Base-by-base conservation (phyloP, 306 rosid species). In the Cajanus cajan region DNA sequence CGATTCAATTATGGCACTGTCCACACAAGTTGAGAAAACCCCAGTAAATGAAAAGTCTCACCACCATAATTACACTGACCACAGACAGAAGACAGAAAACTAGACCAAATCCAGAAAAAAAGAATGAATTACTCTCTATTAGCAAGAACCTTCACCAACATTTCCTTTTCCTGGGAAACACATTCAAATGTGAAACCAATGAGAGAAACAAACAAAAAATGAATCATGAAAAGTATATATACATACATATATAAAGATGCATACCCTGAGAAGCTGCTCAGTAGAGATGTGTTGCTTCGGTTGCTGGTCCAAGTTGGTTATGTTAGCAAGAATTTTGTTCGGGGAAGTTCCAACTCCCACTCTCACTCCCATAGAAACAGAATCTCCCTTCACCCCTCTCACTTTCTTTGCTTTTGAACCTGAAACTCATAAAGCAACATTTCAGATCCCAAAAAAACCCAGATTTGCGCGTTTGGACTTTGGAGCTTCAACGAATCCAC, bases 111-210 rank as follows among this genome's bases (percentile, higher is more conserved):
- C 62, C 68, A 37, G 71, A 59, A 7, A 80, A 57, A 85, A 14
- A 5, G 41, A 14, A 33, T 14, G 89, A 82, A 89, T 89, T 94
- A 94, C 98, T 89, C 85, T 85, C 91, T 87, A 61, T 85, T 90
- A 4, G 85, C 88, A 43, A 94, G 75, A 72, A 81, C 84, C 88
- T 87, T 86, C 87, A 74, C 63, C 75, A 90, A 80, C 43, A 78
- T 80, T 47, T 65, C 77, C 76, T 88, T 94, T 81, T 94, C 98
- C 98, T 94, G 80, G 47, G 43, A 87, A 82, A 61, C 78, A 82
- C 7, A 73, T 71, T 50, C 52, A 79, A 65, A 11, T 36, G 40
- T 8, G 58, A 67, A 80, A 76, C 78, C 37, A 16, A 51, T 43
- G 11, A 34, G 51, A 70, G 5, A 69, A 34, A 16, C 43, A 65